These are phyloP conservation scores for Suillus bovinus DNA, from an alignment of 768 basidiomycete genomes.

Conservation along the genomic window DNA sequence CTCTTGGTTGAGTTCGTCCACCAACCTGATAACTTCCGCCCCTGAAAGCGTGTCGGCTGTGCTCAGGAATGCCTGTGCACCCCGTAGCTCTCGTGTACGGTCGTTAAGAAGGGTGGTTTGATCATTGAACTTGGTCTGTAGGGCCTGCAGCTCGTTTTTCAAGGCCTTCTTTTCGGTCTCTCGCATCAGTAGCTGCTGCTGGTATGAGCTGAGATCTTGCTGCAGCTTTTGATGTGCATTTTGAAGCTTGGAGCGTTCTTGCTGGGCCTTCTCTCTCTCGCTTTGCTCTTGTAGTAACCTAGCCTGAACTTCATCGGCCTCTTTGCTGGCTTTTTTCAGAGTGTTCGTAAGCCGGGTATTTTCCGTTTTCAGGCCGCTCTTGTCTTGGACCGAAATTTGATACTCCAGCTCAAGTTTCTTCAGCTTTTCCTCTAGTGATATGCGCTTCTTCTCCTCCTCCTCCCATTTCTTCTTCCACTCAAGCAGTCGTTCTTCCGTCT, in stretches of 20 bases:
- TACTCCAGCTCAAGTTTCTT: slow-evolving; percentile 20
- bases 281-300: slow-evolving; percentile 22
- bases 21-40: slow-evolving; percentile 40
- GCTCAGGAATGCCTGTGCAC: slow-evolving; percentile 43
- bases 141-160: slow-evolving; percentile 28
- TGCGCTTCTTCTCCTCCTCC: slow-evolving; percentile 22
- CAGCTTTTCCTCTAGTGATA: slow-evolving; percentile 12
- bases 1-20: slow-evolving; percentile 48
- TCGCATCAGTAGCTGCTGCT: slow-evolving; percentile 26
- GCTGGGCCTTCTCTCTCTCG: slow-evolving; percentile 17
- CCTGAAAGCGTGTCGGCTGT: slow-evolving; percentile 45
- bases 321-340: slow-evolving; percentile 13
- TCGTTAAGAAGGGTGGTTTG: slow-evolving; percentile 33
- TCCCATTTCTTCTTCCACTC: slow-evolving; percentile 18
- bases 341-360: slow-evolving; percentile 12
- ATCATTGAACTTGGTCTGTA: slow-evolving; percentile 27
- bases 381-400: slow-evolving; percentile 16
- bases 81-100: slow-evolving; percentile 41
- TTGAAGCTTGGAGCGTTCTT: slow-evolving; percentile 18
- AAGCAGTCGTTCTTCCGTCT: background rate
- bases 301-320: slow-evolving; percentile 15
- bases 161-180: slow-evolving; percentile 26
- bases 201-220: slow-evolving; percentile 16
- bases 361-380: slow-evolving; percentile 21
- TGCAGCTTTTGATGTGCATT: slow-evolving; percentile 17